A percentile compares a stretch with the other conserved stretches of the same genome.
phyloP scores from a whole-genome alignment of 208 protist species.

The Kentomonas sorsogonicus region DNA sequence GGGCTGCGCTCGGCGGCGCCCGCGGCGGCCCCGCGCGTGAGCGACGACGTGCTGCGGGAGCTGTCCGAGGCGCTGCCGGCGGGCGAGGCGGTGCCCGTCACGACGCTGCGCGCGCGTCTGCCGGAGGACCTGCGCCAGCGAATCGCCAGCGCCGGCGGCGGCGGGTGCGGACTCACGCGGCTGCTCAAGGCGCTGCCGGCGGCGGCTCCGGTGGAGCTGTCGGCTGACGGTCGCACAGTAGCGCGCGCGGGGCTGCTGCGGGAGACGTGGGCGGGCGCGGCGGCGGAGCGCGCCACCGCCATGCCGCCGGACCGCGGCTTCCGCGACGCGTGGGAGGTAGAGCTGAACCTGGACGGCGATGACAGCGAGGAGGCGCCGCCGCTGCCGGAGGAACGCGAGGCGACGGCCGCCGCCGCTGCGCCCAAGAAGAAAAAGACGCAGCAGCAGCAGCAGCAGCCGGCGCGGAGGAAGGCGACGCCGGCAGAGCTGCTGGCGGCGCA shows the following conservation, averaged over 20 bases:
- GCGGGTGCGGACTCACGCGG: conserved; percentile 7
- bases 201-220: neutral
- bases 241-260: neutral
- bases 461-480: conserved; percentile 10
- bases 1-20: neutral
- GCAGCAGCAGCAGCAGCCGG: neutral
- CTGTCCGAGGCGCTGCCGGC: neutral
- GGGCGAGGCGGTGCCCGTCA: conserved; percentile 15
- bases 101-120: conserved; percentile 21
- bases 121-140: conserved; percentile 16
- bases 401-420: neutral
- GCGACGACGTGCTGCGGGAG: neutral
- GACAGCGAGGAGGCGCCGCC: neutral
- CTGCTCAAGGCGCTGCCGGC: neutral
- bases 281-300: conserved; percentile 11
- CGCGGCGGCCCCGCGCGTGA: neutral
- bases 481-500: conserved; percentile 45
- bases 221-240: neutral
- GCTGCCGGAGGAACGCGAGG: conserved; percentile 1
- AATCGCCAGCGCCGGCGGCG: conserved; percentile 16
- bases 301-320: neutral
- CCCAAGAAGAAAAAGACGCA: conserved; percentile 6
- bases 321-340: conserved; percentile 34
- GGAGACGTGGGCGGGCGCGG: conserved; percentile 3
- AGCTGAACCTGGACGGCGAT: conserved; percentile 38